Evolutionary conservation across 2,329 filamentous ascomycete species (phyloP).

Genomic region (Arthrobotrys pseudoclavata): DNA sequence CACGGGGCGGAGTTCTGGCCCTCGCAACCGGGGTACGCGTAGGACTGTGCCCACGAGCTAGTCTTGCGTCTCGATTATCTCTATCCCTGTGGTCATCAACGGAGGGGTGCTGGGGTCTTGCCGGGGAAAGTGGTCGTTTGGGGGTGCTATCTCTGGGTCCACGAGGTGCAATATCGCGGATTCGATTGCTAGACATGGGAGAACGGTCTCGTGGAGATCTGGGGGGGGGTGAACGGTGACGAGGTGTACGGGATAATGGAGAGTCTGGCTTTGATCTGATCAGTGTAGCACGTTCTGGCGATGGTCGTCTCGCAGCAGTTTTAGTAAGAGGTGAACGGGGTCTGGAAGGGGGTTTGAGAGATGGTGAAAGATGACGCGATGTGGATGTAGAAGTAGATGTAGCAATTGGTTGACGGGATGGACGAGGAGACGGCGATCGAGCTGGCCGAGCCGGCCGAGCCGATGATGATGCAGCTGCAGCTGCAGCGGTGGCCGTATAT

Average conservation of each 20-base stretch:
- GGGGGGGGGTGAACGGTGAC: conserved; percentile 44
- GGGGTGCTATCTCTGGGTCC: conserved; percentile 36
- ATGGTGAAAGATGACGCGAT: conserved; percentile 58
- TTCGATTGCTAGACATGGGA: conserved; percentile 51
- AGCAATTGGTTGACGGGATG: conserved; percentile 51
- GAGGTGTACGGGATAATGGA: conserved; percentile 58
- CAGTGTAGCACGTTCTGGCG: conserved; percentile 61
- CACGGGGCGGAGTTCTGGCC: conserved; percentile 41
- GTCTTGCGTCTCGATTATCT: conserved; percentile 28
- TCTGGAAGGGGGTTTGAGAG: conserved; percentile 57
- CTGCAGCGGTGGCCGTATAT: not conserved
- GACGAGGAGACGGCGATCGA: conserved; percentile 61
- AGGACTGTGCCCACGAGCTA: conserved; percentile 31
- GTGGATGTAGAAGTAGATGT: conserved; percentile 45
- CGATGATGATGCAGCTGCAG: conserved; percentile 2
- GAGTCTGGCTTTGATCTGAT: conserved; percentile 59
- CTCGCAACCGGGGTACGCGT: conserved; percentile 20
- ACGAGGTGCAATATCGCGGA: conserved; percentile 25
- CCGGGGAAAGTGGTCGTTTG: conserved; percentile 37
- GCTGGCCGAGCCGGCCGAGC: conserved; percentile 57
- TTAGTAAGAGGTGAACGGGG: conserved; percentile 61
- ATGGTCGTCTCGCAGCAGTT: conserved; percentile 40
- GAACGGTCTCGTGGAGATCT: conserved; percentile 43
- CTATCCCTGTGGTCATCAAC: conserved; percentile 23
- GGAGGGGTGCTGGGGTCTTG: conserved; percentile 31